Base-by-base conservation (phyloP, 2,329 filamentous ascomycete genomes). In the Neurospora crassa region DNA sequence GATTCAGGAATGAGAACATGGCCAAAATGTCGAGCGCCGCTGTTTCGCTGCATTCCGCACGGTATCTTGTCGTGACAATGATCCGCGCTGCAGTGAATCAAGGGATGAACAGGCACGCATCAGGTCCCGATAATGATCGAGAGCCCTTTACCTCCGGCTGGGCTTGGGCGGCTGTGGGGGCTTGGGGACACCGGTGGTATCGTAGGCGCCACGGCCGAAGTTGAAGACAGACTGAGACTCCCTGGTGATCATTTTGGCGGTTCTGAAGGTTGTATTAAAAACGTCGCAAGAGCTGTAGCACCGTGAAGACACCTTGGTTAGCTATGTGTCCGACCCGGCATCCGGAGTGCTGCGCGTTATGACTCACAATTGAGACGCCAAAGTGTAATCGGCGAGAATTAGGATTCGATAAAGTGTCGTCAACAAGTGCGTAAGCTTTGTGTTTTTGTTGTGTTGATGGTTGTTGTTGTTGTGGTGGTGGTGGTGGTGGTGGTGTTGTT, bases 121-220 rank as follows among this genome's bases (percentile, higher is more conserved):
- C 68, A 67, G 69, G 40, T 63, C 70, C 69, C 67, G 41, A 67
- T 29, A 14, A 18, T 14, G 29, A n/a, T 63, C 68, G 42, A 68
- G 20, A 24, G 40, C 45, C 53, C 41, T 78, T 80, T 63, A 63
- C 53, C 53, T 63, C 53, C 53, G 79, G 73, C 78, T 76, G 47
- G 79, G 77, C 77, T 80, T 80, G 40, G 79, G 79, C 70, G 79
- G 79, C 53, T 63, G 53, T 69, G 78, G 77, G 12, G 79, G 79
- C 76, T 81, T 81, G 42, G 79, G 79, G 11, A 80, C 78, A 40
- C 79, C 79, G 40, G 79, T 80, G 71, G 79, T 81, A 73, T 81
- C 79, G 70, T 81, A 81, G 73, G 79, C 79, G 40, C 79, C 79
- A 14, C 79, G 77, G 75, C 79, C 79, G 70, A 79, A 77, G 77